Conservation (phyloP, 208 protist genomes). For the Angomonas ambiguus region DNA sequence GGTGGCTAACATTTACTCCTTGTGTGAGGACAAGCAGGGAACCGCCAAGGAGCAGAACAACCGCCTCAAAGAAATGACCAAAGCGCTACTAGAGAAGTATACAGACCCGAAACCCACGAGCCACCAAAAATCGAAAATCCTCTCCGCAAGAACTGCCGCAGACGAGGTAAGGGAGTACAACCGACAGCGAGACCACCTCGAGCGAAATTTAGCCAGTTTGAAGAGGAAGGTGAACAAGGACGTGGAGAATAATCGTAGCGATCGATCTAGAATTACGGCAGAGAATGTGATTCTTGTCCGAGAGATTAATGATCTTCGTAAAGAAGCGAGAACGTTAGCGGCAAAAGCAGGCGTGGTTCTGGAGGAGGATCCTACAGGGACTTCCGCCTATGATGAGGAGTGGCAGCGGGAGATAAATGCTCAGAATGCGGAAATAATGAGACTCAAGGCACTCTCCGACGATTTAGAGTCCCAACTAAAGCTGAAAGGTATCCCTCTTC, state of each 20-base stretch:
- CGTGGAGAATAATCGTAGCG: slow-evolving; percentile 86
- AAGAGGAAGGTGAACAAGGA: slow-evolving; percentile 94
- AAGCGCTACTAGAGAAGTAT: slow-evolving; percentile 91
- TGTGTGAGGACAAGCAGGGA: slow-evolving; percentile 7
- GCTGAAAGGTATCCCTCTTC: slow-evolving; percentile 58
- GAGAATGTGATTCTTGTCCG: slow-evolving; percentile 95
- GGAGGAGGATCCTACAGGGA: slow-evolving; percentile 35
- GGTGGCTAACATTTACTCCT: slow-evolving; percentile 67
- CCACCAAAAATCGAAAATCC: slow-evolving; percentile 30
- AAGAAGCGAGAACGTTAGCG: slow-evolving; percentile 89
- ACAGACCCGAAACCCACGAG: slow-evolving; percentile 40
- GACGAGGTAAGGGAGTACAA: slow-evolving; percentile 95
- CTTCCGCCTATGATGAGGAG: slow-evolving; percentile 68
- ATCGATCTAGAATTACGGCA: slow-evolving; percentile 90
- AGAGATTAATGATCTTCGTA: slow-evolving; percentile 96
- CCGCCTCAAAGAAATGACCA: slow-evolving; percentile 89
- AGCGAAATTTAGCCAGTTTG: slow-evolving; percentile 91
- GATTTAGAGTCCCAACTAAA: slow-evolving; percentile 67
- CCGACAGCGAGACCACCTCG: slow-evolving; percentile 93
- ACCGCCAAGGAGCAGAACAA: slow-evolving; percentile 30
- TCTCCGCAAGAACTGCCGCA: slow-evolving; percentile 61
- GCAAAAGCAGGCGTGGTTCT: slow-evolving; percentile 57
- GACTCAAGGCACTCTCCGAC: slow-evolving; percentile 56
- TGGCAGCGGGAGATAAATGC: slow-evolving; percentile 76
- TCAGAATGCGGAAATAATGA: slow-evolving; percentile 81